These are phyloP conservation scores for Kuraishia capsulata DNA, from an alignment of 805 yeast species.

Conservation along the genomic window DNA sequence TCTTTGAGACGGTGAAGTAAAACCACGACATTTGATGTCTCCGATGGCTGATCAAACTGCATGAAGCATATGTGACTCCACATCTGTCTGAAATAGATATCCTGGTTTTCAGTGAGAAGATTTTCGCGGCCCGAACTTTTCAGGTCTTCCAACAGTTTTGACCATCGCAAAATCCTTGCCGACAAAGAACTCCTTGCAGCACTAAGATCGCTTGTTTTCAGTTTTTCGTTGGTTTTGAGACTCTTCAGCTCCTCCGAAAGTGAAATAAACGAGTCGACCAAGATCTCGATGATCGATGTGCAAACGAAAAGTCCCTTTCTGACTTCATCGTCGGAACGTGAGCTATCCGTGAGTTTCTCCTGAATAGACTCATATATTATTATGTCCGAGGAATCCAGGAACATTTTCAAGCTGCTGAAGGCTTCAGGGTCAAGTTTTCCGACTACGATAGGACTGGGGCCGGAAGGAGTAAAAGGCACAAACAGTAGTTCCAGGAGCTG, in stretches of 20 bases:
- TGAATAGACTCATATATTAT: conserved; percentile 8
- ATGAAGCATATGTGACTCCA: conserved; percentile 41
- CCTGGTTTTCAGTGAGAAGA: not conserved
- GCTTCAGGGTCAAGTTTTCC: conserved; percentile 11
- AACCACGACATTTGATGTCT: conserved; percentile 20
- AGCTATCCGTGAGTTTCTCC: conserved; percentile 1
- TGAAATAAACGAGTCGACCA: conserved; percentile 32
- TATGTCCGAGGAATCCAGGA: conserved; percentile 19
- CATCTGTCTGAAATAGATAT: conserved; percentile 22
- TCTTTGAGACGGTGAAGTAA: conserved; percentile 15
- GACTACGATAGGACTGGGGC: conserved; percentile 15
- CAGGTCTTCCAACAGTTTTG: conserved; percentile 21
- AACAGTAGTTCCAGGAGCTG: conserved; percentile 16
- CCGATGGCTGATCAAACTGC: conserved; percentile 29
- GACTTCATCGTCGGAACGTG: not conserved
- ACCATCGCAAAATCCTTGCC: conserved; percentile 43
- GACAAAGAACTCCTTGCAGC: conserved; percentile 27
- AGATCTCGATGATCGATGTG: conserved; percentile 31
- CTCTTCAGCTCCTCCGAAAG: conserved; percentile 15
- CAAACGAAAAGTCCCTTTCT: conserved; percentile 8
- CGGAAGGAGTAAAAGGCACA: conserved; percentile 4
- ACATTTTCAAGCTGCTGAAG: conserved; percentile 9
- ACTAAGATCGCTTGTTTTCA: conserved; percentile 21
- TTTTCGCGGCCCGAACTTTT: conserved; percentile 4
- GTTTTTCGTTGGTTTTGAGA: conserved; percentile 10